phyloP scores from a whole-genome alignment of 768 basidiomycete genomes.

The Suillus subalutaceus region DNA sequence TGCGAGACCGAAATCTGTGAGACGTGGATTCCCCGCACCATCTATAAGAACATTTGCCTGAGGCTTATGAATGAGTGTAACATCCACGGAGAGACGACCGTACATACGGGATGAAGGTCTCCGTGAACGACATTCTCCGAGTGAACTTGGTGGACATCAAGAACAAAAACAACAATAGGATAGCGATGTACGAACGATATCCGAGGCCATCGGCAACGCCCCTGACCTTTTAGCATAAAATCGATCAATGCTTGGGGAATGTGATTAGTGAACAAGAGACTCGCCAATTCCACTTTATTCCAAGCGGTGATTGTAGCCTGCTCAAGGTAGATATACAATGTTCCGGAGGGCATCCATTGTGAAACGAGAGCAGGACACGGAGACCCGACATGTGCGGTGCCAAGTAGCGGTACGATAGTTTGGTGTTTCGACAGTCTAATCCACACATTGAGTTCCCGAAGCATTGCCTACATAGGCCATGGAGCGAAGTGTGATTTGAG shows the following conservation, averaged over 20 bases:
- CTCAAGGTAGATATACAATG: neutral
- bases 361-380: neutral
- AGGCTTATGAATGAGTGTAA: neutral
- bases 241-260: neutral
- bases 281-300: neutral
- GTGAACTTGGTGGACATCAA: too few relatives aligned
- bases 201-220: neutral
- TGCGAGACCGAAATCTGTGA: too few relatives aligned
- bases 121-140: too few relatives aligned
- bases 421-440: conserved; percentile 15
- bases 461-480: neutral
- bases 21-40: too few relatives aligned
- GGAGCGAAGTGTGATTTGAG: neutral
- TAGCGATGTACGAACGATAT: neutral
- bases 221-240: neutral
- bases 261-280: neutral
- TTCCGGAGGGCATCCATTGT: neutral
- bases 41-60: too few relatives aligned
- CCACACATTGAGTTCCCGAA: conserved; percentile 18
- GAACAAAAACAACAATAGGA: neutral
- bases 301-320: too few relatives aligned
- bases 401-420: conserved; percentile 24
- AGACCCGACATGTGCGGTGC: conserved; percentile 9
- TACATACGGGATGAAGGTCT: too few relatives aligned
- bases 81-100: too few relatives aligned